Base-by-base conservation (phyloP, 1,284 basidiomycete genomes). In the Hymenochaete sp. region DNA sequence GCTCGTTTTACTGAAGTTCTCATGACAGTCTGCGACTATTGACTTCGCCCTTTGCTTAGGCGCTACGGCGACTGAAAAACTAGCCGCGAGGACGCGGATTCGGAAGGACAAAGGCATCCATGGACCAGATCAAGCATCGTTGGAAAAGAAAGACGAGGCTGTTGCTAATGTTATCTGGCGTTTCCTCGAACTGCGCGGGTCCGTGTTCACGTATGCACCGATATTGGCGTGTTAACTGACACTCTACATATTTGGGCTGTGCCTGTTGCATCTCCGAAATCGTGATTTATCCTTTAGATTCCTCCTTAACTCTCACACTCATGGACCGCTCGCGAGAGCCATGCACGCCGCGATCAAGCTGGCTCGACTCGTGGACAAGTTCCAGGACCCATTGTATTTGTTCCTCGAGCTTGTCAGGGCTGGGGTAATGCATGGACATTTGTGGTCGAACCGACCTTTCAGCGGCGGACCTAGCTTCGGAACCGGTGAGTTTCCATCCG, bases 121-220 rank as follows among this genome's bases (percentile, higher is more conserved):
- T 44, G 68, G 55, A 44, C 55, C 63, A 19, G 59, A 66, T 31
- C 52, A 57, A 25, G 63, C 66, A 31, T 72, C 75, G 9, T 72
- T 99, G 27, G 95, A 98, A 52, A 97, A 96, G 68, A 98, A 98
- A 67, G 95, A 99, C 59, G 96, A 99, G 63, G 75, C 96, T 0
- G 95, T 99, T 1, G 95, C 93, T 6, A 99, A 99, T 62, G 90
- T 93, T 25, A 87, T 98, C 52, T 98, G 93, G 93, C 79, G 95
- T 38, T 96, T 98, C 76, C 75, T 99, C 47, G 95, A 98, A 63
- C 68, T 98, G 45, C 74, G 95, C 64, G 92, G 92, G 85, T 93
- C 66, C 62, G 67, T 63, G 49, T 48, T n/a, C n/a, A n/a, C n/a
- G n/a, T n/a, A n/a, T n/a, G n/a, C n/a, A n/a, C n/a, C n/a, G n/a